Percentiles rank a stretch among this genome's conserved stretches.
Conservation (phyloP, 495 filamentous ascomycete species). For the Aspergillus funiculosus region DNA sequence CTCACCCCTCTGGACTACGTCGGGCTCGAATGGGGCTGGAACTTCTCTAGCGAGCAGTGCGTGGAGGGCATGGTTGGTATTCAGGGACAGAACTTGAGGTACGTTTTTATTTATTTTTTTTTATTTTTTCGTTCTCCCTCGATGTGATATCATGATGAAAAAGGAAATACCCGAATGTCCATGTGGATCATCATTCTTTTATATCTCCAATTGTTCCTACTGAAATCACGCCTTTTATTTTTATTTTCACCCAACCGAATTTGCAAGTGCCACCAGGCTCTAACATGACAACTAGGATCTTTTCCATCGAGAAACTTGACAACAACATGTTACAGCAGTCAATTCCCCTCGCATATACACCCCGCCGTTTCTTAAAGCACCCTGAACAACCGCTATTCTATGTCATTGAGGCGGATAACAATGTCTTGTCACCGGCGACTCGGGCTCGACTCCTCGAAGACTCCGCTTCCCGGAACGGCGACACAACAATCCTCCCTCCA, state of each 20-base stretch:
- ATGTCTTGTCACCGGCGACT: constrained; percentile 72
- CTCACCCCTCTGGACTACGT: constrained; percentile 85
- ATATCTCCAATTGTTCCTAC: constrained; percentile 71
- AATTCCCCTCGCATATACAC: constrained; percentile 84
- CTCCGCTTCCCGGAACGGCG: constrained; percentile 59
- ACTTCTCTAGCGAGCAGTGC: constrained; percentile 90
- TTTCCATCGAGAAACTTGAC: constrained; percentile 78
- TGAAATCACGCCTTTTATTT: constrained; percentile 36
- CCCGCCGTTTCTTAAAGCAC: constrained; percentile 78
- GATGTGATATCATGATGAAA: constrained; percentile 62
- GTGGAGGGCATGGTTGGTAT: constrained; percentile 94
- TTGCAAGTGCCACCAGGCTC: constrained; percentile 21
- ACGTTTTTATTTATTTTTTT: constrained; percentile 35
- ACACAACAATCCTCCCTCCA: constrained; percentile 61
- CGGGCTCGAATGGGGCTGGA: constrained; percentile 90
- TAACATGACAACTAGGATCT: constrained; percentile 56
- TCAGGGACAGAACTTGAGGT: constrained; percentile 83
- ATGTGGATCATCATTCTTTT: constrained; percentile 50
- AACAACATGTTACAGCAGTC: constrained; percentile 85
- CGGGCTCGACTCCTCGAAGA: constrained; percentile 63
- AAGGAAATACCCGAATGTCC: constrained; percentile 37
- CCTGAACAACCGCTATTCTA: constrained; percentile 88
- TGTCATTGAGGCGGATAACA: constrained; percentile 87
- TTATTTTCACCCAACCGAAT: neutral
- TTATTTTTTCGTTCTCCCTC: constrained; percentile 10